A percentile compares a stretch with the other conserved stretches of the same genome.
These are phyloP conservation scores for Cryptosporidium meleagridis DNA, from an alignment of 169 alveolate genomes.

Conservation along the genomic window DNA sequence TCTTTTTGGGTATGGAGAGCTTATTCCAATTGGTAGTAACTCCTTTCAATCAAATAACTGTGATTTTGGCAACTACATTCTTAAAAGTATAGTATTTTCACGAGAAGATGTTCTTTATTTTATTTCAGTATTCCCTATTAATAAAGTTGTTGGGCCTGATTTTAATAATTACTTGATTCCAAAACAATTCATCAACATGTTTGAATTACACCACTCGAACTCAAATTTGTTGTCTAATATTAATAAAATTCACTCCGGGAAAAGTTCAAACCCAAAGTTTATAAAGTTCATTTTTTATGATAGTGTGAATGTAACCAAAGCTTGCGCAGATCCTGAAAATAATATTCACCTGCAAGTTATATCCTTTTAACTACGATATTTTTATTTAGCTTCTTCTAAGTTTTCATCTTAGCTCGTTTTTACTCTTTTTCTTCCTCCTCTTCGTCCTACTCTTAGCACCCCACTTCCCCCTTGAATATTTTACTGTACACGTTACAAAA, in stretches of 20 bases:
- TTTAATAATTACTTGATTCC: slow-evolving; percentile 22
- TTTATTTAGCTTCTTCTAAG: not conserved
- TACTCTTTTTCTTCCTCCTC: not conserved
- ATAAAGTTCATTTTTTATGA: not conserved
- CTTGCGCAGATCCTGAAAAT: not conserved
- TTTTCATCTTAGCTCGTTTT: not conserved
- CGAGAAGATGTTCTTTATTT: slow-evolving; percentile 26
- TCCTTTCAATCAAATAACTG: not conserved
- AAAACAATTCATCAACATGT: not conserved
- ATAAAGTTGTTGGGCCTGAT: slow-evolving; percentile 68
- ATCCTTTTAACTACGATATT: not conserved
- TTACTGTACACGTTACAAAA: not conserved
- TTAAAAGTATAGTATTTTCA: slow-evolving; percentile 6
- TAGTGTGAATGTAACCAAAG: not conserved
- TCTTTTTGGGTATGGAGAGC: slow-evolving; percentile 57
- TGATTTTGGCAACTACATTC: not conserved
- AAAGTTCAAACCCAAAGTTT: not conserved
- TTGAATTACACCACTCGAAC: not conserved
- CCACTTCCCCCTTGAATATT: too few relatives aligned
- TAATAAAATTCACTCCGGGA: not conserved
- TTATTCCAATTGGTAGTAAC: not conserved
- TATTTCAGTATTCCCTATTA: slow-evolving; percentile 50
- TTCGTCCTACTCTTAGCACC: not conserved
- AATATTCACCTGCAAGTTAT: not conserved
- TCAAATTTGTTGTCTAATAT: not conserved